Base-by-base conservation (phyloP, 805 yeast species). In the Lipomyces oligophaga region DNA sequence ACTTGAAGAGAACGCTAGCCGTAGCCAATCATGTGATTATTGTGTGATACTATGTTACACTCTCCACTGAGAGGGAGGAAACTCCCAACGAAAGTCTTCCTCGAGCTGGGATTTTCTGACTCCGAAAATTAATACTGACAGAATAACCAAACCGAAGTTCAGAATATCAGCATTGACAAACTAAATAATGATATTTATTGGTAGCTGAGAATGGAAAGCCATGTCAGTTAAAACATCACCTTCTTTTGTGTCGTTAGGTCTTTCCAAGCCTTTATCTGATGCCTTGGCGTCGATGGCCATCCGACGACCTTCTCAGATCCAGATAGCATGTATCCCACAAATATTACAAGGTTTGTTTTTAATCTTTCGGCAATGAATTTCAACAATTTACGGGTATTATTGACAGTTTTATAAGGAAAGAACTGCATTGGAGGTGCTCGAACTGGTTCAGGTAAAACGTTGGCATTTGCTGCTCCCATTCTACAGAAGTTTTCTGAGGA, bases 381-480 rank as follows among this genome's bases (percentile, higher is more conserved):
- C 15, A 6, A 32, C 11, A n/a, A 6, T 19, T 24, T 21, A 15
- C 20, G 11, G 34, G 22, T 11, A 6, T n/a, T 15, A 24, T 11
- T 18, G 5, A 18, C n/a, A n/a, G 22, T 28, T 10, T 19, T 6
- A 3, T 7, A 11, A 62, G 68, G 95, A 5, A 76, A 81, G 57
- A 96, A 89, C 64, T 89, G 96, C 67, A 90, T 93, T 42, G 99
- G 98, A 41, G 98, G 98, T 34, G 98, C 98, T 26, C 85, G 85
- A 65, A 93, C 98, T 0, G 98, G 98, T 67, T 83, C 95, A 15
- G 98, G 98, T 76, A 93, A 93, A 64, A 93, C 98, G 1, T 80
- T 93, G 19, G 96, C 97, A 1, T 93, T 93, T 74, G 97, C 90
- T 1, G 94, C 87, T n/a, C 98, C 98, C 1, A 90, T 93, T 86